Percentiles rank a stretch among this genome's conserved stretches.
phyloP scores from a whole-genome alignment of 2,329 filamentous ascomycete species.

The Leptodontidium sp. region DNA sequence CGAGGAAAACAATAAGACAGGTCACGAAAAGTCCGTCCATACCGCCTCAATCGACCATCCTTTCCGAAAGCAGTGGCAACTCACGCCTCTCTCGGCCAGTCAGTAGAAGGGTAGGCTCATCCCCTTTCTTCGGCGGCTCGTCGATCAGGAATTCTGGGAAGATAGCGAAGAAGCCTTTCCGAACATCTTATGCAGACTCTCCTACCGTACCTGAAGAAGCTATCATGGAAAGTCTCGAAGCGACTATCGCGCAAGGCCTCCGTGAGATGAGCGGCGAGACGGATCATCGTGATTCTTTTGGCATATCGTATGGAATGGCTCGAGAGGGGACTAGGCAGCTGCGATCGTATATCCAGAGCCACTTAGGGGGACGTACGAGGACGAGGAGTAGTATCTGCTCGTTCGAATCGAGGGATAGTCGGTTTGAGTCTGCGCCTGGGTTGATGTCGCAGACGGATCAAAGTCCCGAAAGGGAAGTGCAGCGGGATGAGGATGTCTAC shows the following conservation, averaged over 20 bases:
- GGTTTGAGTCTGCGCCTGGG: conserved; percentile 40
- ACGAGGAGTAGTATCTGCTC: conserved; percentile 35
- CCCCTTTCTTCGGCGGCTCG: conserved; percentile 44
- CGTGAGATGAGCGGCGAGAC: conserved; percentile 30
- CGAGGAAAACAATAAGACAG: conserved; percentile 33
- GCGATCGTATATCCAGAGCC: conserved; percentile 38
- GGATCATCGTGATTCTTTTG: conserved; percentile 36
- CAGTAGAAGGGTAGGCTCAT: conserved; percentile 39
- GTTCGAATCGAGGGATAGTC: conserved; percentile 37
- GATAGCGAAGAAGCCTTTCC: conserved; percentile 26
- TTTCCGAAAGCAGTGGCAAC: conserved; percentile 27
- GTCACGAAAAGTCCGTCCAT: conserved; percentile 35
- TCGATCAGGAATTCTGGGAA: conserved; percentile 32
- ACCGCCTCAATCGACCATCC: conserved; percentile 7
- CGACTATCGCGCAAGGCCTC: conserved; percentile 22
- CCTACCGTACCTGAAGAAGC: conserved; percentile 42
- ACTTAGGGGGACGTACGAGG: conserved; percentile 27
- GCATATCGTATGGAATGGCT: conserved; percentile 39
- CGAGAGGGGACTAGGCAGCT: conserved; percentile 43
- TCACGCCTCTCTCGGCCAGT: conserved; percentile 36
- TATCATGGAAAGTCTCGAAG: conserved; percentile 27
- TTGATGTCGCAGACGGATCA: conserved; percentile 32
- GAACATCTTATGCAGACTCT: conserved; percentile 38
- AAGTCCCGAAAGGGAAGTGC: neutral
- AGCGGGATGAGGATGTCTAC: conserved; percentile 24